phyloP scores from a whole-genome alignment of 2,329 filamentous ascomycete species.

The Epicoccum nigrum region DNA sequence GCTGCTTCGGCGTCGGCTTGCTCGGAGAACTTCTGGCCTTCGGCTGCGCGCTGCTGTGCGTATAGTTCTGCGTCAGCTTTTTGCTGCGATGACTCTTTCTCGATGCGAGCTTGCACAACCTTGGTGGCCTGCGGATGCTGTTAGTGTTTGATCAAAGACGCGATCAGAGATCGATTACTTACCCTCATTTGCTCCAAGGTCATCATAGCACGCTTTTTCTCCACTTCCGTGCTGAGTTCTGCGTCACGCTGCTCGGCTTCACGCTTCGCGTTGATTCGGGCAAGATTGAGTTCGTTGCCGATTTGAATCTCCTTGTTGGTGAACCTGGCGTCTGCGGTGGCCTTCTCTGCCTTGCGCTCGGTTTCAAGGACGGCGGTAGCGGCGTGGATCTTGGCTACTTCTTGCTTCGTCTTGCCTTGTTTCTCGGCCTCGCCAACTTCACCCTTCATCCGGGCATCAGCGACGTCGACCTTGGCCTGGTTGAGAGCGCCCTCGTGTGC shows the following conservation, averaged over 20 bases:
- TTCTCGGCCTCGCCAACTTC: conserved; percentile 80
- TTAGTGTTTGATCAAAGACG: not conserved
- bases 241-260: conserved; percentile 77
- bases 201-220: conserved; percentile 77
- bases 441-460: conserved; percentile 65
- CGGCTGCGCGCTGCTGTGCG: conserved; percentile 59
- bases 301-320: conserved; percentile 75
- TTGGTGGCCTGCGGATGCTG: conserved; percentile 66
- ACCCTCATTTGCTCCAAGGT: conserved; percentile 67
- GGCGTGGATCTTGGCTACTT: conserved; percentile 86
- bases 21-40: conserved; percentile 63
- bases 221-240: conserved; percentile 78
- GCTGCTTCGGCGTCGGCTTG: conserved; percentile 65
- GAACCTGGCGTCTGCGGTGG: conserved; percentile 76
- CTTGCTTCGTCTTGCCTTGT: conserved; percentile 79
- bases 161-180: not conserved
- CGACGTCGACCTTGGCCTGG: conserved; percentile 71
- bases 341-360: conserved; percentile 81
- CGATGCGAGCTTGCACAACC: conserved; percentile 77
- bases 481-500: conserved; percentile 85
- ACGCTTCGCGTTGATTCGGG: conserved; percentile 74
- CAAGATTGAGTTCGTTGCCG: conserved; percentile 74
- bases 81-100: conserved; percentile 71
- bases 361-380: conserved; percentile 85
- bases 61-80: conserved; percentile 65